A percentile compares a stretch with the other conserved stretches of the same genome.
phyloP scores from a whole-genome alignment of 108 stramenopile species.

The Fistulifera solaris region DNA sequence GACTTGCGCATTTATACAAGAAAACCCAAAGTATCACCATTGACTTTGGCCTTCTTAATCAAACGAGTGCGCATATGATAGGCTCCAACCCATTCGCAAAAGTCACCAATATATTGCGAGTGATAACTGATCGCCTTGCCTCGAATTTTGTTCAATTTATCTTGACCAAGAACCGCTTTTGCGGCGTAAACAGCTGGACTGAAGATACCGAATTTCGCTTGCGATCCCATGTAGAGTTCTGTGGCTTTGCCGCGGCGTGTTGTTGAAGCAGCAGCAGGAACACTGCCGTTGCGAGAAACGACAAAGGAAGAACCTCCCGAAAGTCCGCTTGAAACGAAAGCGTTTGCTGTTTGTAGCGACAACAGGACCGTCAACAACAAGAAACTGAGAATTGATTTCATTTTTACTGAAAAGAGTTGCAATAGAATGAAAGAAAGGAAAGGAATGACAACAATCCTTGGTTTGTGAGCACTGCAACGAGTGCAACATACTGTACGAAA shows the following conservation, averaged over 20 bases:
- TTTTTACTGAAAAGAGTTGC: not conserved
- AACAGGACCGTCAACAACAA: not conserved
- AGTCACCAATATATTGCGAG: constrained; percentile 87
- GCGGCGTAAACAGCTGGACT: constrained; percentile 95
- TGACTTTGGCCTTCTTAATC: constrained; percentile 90
- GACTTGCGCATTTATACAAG: constrained; percentile 57
- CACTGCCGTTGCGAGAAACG: constrained; percentile 37
- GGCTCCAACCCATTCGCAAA: constrained; percentile 86
- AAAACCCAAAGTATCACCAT: constrained; percentile 94
- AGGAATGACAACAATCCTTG: too few relatives aligned
- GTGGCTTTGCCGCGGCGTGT: constrained; percentile 11
- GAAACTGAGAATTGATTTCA: constrained; percentile 8
- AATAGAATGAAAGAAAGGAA: not conserved
- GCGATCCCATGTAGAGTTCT: constrained; percentile 57
- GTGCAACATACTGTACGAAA: too few relatives aligned
- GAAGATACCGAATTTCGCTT: constrained; percentile 94
- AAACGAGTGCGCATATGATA: constrained; percentile 83
- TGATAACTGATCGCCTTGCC: constrained; percentile 91
- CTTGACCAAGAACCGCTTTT: constrained; percentile 78
- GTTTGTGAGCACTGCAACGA: too few relatives aligned
- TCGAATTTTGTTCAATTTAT: constrained; percentile 74
- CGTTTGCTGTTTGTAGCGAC: not conserved
- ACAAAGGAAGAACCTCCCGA: constrained; percentile 63
- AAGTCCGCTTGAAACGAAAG: not conserved
- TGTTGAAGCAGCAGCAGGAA: constrained; percentile 19